A percentile compares a stretch with the other conserved stretches of the same genome.
Conservation (phyloP, 1,139 yeast species). For the Geotrichum restrictum region DNA sequence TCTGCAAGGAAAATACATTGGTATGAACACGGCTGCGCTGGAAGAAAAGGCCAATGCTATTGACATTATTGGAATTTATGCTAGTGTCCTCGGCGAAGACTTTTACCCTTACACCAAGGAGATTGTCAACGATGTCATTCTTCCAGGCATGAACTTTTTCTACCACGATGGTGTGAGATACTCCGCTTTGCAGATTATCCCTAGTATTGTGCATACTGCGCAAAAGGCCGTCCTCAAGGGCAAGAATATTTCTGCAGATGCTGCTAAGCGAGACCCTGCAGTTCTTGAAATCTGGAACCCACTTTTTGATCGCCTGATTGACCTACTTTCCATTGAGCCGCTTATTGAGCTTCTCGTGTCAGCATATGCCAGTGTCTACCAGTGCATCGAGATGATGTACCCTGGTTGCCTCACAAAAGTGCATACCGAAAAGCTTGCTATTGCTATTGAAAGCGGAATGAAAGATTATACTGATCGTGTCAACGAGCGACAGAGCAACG, state of each 20-base stretch:
- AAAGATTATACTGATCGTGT: slow-evolving; percentile 70
- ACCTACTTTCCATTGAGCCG: slow-evolving; percentile 71
- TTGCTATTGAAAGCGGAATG: slow-evolving; percentile 59
- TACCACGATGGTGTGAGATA: slow-evolving; percentile 93
- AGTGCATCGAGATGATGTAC: slow-evolving; percentile 65
- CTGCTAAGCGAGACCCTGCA: slow-evolving; percentile 41
- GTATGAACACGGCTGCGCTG: slow-evolving; percentile 84
- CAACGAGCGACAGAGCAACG: slow-evolving; percentile 55
- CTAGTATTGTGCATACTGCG: slow-evolving; percentile 67
- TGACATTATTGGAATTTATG: slow-evolving; percentile 83
- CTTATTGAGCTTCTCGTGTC: slow-evolving; percentile 78
- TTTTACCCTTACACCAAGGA: slow-evolving; percentile 82
- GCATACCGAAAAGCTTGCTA: slow-evolving; percentile 57
- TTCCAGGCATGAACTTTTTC: slow-evolving; percentile 87
- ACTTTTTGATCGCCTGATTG: slow-evolving; percentile 64
- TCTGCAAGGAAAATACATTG: slow-evolving; percentile 86
- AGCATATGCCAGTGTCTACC: slow-evolving; percentile 68
- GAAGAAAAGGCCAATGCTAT: slow-evolving; percentile 93
- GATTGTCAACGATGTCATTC: slow-evolving; percentile 69
- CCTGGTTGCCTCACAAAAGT: slow-evolving; percentile 51
- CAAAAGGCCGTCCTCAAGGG: slow-evolving; percentile 30
- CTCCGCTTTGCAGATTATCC: slow-evolving; percentile 79
- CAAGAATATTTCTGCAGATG: slow-evolving; percentile 43
- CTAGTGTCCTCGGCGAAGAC: slow-evolving; percentile 74
- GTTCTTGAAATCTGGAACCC: slow-evolving; percentile 67